Conservation (phyloP, 208 protist species). For the Leishmania tarentolae region DNA sequence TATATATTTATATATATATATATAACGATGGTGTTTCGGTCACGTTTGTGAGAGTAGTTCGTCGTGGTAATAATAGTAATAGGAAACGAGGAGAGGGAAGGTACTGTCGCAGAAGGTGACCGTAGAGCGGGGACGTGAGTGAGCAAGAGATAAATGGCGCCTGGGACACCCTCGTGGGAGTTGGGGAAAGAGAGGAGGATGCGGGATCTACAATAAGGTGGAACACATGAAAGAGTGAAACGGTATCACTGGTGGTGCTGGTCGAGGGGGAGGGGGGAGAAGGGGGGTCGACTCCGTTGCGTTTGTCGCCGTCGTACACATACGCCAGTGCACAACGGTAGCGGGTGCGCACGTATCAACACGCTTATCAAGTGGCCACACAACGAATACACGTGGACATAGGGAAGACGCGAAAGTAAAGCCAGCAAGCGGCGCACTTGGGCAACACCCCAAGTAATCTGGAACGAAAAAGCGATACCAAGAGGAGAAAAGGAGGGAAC, state of each 20-base stretch:
- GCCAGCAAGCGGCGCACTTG: neutral
- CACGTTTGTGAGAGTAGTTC: neutral
- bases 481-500: neutral
- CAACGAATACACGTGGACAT: neutral
- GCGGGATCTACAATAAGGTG: neutral
- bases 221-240: neutral
- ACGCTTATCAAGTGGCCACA: neutral
- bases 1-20: neutral
- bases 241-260: neutral
- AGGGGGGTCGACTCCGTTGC: neutral
- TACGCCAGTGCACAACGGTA: neutral
- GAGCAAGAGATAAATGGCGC: neutral
- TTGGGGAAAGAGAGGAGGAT: neutral
- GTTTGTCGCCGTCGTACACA: neutral
- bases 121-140: neutral
- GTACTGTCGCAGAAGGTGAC: neutral
- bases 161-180: neutral
- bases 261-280: too few species aligned
- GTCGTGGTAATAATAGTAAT: neutral
- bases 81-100: neutral
- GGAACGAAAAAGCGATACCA: neutral
- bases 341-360: neutral
- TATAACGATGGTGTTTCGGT: neutral
- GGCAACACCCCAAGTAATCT: neutral
- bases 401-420: neutral